Base-by-base conservation (phyloP, 768 basidiomycete genomes). In the Leccinum rimulosum region DNA sequence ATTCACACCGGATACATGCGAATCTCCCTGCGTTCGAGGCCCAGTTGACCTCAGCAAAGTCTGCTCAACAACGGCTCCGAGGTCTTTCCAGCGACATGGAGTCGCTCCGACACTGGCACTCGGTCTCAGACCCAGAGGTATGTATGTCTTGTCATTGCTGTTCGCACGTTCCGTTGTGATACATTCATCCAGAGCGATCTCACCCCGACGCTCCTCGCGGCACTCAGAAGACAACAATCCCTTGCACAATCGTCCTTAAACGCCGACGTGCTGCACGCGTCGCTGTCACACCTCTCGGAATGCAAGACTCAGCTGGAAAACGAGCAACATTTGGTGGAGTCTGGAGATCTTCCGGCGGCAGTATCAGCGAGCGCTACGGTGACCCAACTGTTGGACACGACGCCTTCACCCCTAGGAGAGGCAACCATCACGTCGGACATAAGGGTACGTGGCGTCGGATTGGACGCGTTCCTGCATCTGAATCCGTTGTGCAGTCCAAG, bases 1-100 rank as follows among this genome's bases (percentile, higher is more conserved):
- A 85, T 96, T 63, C 85, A 88, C 64, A 88, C 63, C 84, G 89
- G 51, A 87, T 93, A 63, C 80, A 87, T 58, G 73, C 76, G 15
- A 82, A 92, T 70, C 74, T 84, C 15, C 82, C 84, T 12, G 71
- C 77, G 25, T 91, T 93, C 59, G 82, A 88, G 53, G 73, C 76
- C 38, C 89, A 93, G 64, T 65, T 87, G 31, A 72, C 79, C 49
- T 80, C 84, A 14, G 82, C 91, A 17, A 80, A 77, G 72, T 84
- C 84, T 28, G 80, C 91, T 22, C 88, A 89, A 69, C 76, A 79
- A 57, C 82, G 86, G 28, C 70, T 86, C 49, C 74, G 74, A 30
- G 69, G 79, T 6, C 75, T 94, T 49, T 72, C 77, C 7, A 68
- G 67, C 33, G 81, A 84, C 64, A 83, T 90, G 22, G 79, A 85